Base-by-base conservation (phyloP, 352 stramenopile genomes). In the Pilasporangium apinafurcum region DNA sequence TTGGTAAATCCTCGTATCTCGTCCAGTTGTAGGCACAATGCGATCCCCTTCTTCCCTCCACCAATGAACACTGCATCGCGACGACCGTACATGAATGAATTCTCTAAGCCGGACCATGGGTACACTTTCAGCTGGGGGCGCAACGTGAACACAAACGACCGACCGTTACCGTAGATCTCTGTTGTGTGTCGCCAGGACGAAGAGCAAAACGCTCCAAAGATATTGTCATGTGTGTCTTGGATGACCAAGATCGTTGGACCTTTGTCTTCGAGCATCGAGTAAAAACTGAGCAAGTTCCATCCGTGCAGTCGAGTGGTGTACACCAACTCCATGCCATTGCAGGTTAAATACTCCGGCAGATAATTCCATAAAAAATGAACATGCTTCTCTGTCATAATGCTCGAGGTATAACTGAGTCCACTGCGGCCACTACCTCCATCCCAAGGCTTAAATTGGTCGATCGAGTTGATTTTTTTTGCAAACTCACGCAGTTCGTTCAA, bases 161-260 rank as follows among this genome's bases (percentile, higher is more conserved):
- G 68, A 2, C 78, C 78, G 31, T 90, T 90, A n/a, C 78, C 78
- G 34, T 84, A 86, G n/a, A 87, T 61, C 1, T 44, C 51, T 20
- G 37, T 48, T 2, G 62, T 69, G 14, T 70, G 58, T 48, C 70
- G 67, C 65, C 77, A 84, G 36, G 78, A 83, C 7, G 74, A 67
- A 3, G 78, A 62, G 29, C 69, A 86, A 48, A 90, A 90, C 1
- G 68, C 78, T 10, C 78, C 78, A 47, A 90, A 90, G 27, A 90
- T 62, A 44, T 85, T 73, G 47, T 85, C 74, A 12, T 59, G 56
- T 13, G 69, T 73, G 48, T 90, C 78, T 32, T 86, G 74, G 5
- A 90, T 45, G 5, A 84, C 70, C 12, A 86, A 17, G 31, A 90
- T 59, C 12, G 78, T 87, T 17, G 78, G 74, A 0, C 76, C 78